Percentiles rank a stretch among this genome's conserved stretches.
Conservation (phyloP, 306 rosid species). For the Hippophae gyantsensis region DNA sequence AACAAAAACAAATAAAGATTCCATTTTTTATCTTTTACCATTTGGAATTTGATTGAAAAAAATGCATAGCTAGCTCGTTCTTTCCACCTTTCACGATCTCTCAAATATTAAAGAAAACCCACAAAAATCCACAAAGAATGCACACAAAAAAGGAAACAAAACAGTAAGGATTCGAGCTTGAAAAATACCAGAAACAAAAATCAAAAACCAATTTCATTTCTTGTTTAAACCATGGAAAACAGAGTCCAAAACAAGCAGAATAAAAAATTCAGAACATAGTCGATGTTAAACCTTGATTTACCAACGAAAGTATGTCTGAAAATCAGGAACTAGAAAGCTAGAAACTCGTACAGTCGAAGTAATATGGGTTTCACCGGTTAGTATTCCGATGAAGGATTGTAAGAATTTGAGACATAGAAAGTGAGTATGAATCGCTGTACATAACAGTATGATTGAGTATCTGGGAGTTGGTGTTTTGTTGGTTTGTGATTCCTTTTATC, state of each 20-base stretch:
- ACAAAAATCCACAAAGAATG: neutral
- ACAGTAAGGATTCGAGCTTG: neutral
- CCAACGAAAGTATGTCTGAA: conserved; percentile 7
- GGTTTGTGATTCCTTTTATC: conserved; percentile 13
- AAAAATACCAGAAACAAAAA: neutral
- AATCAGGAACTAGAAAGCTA: conserved; percentile 22
- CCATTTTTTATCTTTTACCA: neutral
- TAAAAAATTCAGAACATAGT: neutral
- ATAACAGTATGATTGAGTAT: conserved; percentile 7
- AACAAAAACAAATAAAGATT: neutral
- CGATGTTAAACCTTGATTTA: conserved; percentile 35
- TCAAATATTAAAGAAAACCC: neutral
- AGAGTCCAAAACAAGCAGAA: neutral
- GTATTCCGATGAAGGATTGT: conserved; percentile 18
- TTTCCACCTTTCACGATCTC: neutral
- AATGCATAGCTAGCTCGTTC: neutral
- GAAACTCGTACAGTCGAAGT: conserved; percentile 22
- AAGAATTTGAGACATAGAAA: conserved; percentile 27
- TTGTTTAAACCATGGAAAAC: neutral
- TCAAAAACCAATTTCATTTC: neutral
- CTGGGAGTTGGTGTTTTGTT: conserved; percentile 6
- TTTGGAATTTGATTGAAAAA: neutral
- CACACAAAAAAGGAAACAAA: neutral
- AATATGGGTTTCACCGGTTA: conserved; percentile 12
- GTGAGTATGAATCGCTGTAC: conserved; percentile 28